A percentile compares a stretch with the other conserved stretches of the same genome.
These are phyloP conservation scores for Artemisia tridentata DNA, from an alignment of 129 eudicot species.

Conservation along the genomic window DNA sequence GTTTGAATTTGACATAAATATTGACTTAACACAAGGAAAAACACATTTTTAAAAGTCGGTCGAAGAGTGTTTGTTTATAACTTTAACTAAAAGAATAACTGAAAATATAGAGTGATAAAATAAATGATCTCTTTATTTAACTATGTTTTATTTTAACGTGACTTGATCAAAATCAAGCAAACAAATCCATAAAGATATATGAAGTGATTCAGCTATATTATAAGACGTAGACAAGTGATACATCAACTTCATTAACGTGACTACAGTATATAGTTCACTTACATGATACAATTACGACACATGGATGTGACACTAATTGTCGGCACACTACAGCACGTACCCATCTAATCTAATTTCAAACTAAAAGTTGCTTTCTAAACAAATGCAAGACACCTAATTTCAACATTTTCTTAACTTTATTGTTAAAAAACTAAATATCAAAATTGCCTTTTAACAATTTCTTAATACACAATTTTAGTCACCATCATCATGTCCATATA, in stretches of 20 bases:
- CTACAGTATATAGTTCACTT: not conserved
- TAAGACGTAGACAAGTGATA: not conserved
- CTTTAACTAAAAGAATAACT: not conserved
- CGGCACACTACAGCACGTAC: constrained; percentile 21
- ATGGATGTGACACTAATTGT: constrained; percentile 15
- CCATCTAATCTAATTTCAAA: constrained; percentile 17
- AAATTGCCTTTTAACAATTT: constrained; percentile 2
- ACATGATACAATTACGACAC: constrained; percentile 15
- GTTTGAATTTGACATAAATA: no score
- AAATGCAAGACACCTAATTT: constrained; percentile 21
- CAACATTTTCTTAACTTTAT: constrained; percentile 5
- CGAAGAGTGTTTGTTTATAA: no score
- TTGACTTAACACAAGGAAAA: no score
- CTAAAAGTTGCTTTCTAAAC: constrained; percentile 15
- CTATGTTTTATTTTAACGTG: no score
- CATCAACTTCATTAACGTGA: constrained; percentile 19
- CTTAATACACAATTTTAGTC: not conserved
- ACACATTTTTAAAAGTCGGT: no score
- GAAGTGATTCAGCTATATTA: no score
- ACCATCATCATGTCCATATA: not conserved
- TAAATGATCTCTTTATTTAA: no score
- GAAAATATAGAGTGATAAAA: no score
- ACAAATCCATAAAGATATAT: no score
- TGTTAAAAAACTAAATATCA: not conserved
- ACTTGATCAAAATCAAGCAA: no score